These are phyloP conservation scores for Apiospora koreana DNA, from an alignment of 2,329 filamentous ascomycete genomes.

Conservation along the genomic window DNA sequence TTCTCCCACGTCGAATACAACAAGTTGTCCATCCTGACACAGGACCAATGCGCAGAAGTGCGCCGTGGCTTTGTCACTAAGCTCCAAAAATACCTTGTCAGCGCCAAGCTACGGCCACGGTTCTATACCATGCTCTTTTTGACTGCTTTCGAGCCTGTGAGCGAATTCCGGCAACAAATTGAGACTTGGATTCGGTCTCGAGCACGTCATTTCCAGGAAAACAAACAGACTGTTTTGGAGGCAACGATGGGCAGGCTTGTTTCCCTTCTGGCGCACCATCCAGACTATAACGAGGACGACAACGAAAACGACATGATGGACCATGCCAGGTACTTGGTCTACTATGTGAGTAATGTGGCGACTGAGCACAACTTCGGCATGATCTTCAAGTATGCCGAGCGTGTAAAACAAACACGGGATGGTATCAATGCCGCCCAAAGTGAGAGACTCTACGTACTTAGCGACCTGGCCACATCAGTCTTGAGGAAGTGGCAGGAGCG, in stretches of 20 bases:
- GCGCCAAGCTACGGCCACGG: slow-evolving; percentile 66
- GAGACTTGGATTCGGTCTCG: slow-evolving; percentile 89
- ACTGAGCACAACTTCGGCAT: slow-evolving; percentile 85
- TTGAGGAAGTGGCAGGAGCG: slow-evolving; percentile 85
- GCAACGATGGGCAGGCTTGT: slow-evolving; percentile 79
- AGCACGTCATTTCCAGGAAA: slow-evolving; percentile 63
- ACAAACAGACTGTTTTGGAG: slow-evolving; percentile 71
- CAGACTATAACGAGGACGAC: slow-evolving; percentile 71
- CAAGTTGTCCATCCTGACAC: slow-evolving; percentile 74
- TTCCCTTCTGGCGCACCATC: slow-evolving; percentile 89
- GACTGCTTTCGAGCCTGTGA: slow-evolving; percentile 83
- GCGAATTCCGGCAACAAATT: slow-evolving; percentile 71
- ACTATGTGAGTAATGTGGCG: slow-evolving; percentile 81
- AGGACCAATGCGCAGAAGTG: slow-evolving; percentile 74
- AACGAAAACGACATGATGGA: slow-evolving; percentile 71
- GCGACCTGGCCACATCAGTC: slow-evolving; percentile 81
- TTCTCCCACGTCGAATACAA: slow-evolving; percentile 78
- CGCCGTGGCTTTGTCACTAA: slow-evolving; percentile 79
- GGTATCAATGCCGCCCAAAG: slow-evolving; percentile 68
- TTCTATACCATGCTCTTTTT: slow-evolving; percentile 92
- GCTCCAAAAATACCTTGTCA: slow-evolving; percentile 86
- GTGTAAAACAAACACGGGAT: slow-evolving; percentile 87
- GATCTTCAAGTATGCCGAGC: slow-evolving; percentile 89
- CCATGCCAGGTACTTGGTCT: slow-evolving; percentile 85
- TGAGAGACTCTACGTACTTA: slow-evolving; percentile 80